Base-by-base conservation (phyloP, 2,329 filamentous ascomycete species). In the Fusarium armeniacum region DNA sequence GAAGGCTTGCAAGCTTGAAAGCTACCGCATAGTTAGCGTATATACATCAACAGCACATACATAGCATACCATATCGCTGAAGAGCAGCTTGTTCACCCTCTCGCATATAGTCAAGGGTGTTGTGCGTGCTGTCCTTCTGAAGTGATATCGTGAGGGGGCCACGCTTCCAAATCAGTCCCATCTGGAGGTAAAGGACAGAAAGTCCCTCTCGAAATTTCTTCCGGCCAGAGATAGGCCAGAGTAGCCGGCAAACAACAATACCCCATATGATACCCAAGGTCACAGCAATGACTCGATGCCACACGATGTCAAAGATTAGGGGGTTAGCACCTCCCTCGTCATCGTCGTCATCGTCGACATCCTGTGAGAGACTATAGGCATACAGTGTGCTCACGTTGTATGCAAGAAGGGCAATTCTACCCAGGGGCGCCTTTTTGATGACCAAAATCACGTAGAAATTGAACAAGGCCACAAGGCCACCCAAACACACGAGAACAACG, bases 341-440 rank as follows among this genome's bases (percentile, higher is more conserved):
- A 46, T 97, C 93, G 61, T 97, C 90, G 57, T 93, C 91, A 49
- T 94, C 90, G 6, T 91, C 89, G 49, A 97, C 93, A 65, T 87
- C 87, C 67, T 93, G 90, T 1, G 92, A 91, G 12, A 98, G 85
- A 56, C 93, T 96, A 81, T 98, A 99, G 12, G 94, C 93, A 78
- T 99, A 99, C 4, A 99, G 86, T 10, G 93, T 93, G 20, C 93
- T 95, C 44, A 99, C 90, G 76, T 99, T 99, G 84, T 98, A 99
- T 1, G 95, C 97, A 46, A 99, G 87, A 76, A 98, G 88, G 67
- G 97, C 96, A 77, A 98, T 98, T 53, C 96, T 90, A 43, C 94
- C 95, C 80, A 98, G 91, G 1, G 95, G 94, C 0, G 93, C 94
- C 78, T 95, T 95, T 45, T 91, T 91, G 75, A 90, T 87, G 30